A percentile compares a stretch with the other conserved stretches of the same genome.
phyloP scores from a whole-genome alignment of 306 rosid species.

The Vicia faba region DNA sequence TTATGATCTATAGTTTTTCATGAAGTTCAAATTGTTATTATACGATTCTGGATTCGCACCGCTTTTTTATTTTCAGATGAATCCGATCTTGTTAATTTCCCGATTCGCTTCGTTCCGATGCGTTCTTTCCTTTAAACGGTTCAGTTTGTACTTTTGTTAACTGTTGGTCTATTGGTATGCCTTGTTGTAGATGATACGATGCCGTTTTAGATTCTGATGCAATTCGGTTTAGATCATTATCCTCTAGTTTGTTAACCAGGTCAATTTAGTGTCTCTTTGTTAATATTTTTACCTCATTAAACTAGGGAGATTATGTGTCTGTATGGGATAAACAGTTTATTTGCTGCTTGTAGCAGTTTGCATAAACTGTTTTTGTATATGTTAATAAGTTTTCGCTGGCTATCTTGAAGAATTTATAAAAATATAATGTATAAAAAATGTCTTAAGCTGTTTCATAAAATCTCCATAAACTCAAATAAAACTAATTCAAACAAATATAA shows the following conservation, averaged over 20 bases:
- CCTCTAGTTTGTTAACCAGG: conserved; percentile 8
- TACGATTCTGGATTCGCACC: neutral
- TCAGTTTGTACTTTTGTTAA: conserved; percentile 11
- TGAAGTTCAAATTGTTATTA: neutral
- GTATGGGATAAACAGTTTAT: too few species aligned
- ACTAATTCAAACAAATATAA: too few species aligned
- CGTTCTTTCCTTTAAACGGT: neutral
- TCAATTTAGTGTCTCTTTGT: neutral
- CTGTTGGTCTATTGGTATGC: neutral
- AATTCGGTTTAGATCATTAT: neutral
- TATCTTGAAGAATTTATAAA: too few species aligned
- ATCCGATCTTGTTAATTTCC: neutral
- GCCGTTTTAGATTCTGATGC: conserved; percentile 15
- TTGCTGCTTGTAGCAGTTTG: too few species aligned
- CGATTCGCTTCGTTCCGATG: neutral
- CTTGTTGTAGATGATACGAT: conserved; percentile 8
- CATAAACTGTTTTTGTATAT: too few species aligned
- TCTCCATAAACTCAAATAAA: too few species aligned
- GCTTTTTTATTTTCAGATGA: neutral
- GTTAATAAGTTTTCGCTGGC: too few species aligned
- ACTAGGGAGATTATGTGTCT: neutral
- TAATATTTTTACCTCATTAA: neutral
- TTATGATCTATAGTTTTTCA: too few species aligned
- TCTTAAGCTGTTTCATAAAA: too few species aligned
- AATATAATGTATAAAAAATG: too few species aligned